Evolutionary conservation across 225 moss, liverwort and hornwort species (phyloP), one percentile per base, ranked within the genome.

Genomic region (Sphagnum contortum): DNA sequence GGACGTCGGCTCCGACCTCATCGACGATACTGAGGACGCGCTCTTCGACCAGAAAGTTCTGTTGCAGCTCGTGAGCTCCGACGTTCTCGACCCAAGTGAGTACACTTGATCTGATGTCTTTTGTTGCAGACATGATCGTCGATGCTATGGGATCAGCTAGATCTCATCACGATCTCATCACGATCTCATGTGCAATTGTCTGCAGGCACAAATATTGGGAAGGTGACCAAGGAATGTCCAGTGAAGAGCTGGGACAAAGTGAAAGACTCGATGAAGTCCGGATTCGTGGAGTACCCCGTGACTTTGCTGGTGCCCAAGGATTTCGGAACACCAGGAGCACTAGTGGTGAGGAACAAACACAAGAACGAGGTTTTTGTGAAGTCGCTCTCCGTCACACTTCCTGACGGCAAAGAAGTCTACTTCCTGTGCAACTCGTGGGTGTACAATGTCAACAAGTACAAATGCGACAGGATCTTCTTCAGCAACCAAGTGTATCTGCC

Each of bases 361-460:
- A 86, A 80, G 64, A 86, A 83, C 56, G 93, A 94, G 72, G 84
- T 94, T 51, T 76, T 83, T 13, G n/a, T 91, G 2, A 77, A 79
- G 56, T 69, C 69, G 2, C 78, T 82, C 46, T 73, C 79, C 6
- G 11, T 94, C 14, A 69, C 64, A 14, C 62, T 87, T 0, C 73
- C 84, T 50, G 61, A 49, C 0, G 3, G 49, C 48, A 48, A 52
- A 64, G 70, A 64, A 2, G 69, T 74, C 0, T 64, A 79, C 69
- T 93, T 76, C 57, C 64, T 80, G 65, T 70, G 77, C 52, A 82
- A 75, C 68, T 84, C 90, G 12, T 90, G 90, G 88, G 76, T 93
- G 55, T 81, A 77, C 58, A 81, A 81, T 61, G 74, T 72, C 2
- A 61, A 57, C 45, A 29, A 29, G 29, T 12, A 45, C 5, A 61